Evolutionary conservation across 805 yeast genomes (phyloP).

Genomic region (Candida nanaspora): DNA sequence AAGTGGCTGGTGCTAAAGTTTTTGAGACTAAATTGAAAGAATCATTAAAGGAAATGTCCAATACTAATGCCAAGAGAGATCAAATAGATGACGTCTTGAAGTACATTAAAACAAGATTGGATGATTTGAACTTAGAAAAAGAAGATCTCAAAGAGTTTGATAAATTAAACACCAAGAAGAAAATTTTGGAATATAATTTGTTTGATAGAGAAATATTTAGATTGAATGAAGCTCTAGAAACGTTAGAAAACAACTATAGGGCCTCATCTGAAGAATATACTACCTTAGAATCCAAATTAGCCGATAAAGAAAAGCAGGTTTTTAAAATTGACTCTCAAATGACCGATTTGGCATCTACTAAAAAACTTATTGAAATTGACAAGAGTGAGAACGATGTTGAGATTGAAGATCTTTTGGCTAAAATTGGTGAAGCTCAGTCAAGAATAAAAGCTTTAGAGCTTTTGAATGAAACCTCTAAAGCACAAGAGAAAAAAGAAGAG

Average conservation of each 20-base stretch:
- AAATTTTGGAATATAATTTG: constrained; percentile 66
- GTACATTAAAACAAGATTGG: constrained; percentile 63
- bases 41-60: constrained; percentile 71
- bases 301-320: constrained; percentile 50
- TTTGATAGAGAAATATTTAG: constrained; percentile 70
- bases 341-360: constrained; percentile 36
- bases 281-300: constrained; percentile 45
- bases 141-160: constrained; percentile 68
- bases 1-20: constrained; percentile 91
- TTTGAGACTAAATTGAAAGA: constrained; percentile 79
- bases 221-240: constrained; percentile 52
- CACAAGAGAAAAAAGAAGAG: constrained; percentile 21
- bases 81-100: constrained; percentile 68
- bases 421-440: constrained; percentile 43
- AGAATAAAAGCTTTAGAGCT: constrained; percentile 35
- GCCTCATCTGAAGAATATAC: constrained; percentile 45
- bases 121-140: constrained; percentile 76
- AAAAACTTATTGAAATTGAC: constrained; percentile 50
- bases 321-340: constrained; percentile 38
- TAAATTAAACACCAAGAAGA: constrained; percentile 55
- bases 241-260: constrained; percentile 51
- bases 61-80: constrained; percentile 59
- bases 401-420: constrained; percentile 39
- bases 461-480: constrained; percentile 25
- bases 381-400: constrained; percentile 44